Evolutionary conservation across 2,329 filamentous ascomycete species (phyloP), one percentile per base, ranked within the genome.

Genomic region (Pseudocercospora cruenta): DNA sequence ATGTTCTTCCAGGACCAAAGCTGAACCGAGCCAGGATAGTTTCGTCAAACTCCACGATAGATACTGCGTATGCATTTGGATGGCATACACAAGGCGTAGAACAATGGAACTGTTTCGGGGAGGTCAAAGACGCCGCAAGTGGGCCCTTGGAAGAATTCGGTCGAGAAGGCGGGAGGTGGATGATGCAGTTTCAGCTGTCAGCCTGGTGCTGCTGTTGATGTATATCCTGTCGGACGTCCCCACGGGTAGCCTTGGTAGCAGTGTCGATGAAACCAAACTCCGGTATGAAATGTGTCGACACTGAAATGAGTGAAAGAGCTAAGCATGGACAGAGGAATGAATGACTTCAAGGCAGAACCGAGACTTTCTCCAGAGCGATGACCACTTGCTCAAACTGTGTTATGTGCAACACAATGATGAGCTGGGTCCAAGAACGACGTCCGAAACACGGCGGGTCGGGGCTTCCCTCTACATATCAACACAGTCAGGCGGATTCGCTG

Each of bases 371-470:
- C 39, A 66, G 54, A 58, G 39, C 39, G 39, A 43, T n/a, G 39
- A 43, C 19, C 57, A 58, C n/a, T 63, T 60, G 65, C 54, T 58
- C 33, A 60, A 49, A 51, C 36, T 39, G 61, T 33, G 63, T 65
- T 60, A 24, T 51, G 45, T 21, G 64, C 57, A 60, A 67, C 58
- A 55, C 60, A 58, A 66, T 58, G 57, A 65, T 64, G 67, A 70
- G 58, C 57, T 45, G 55, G 67, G 63, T 51, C 53, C 53, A 66
- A 58, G 51, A 63, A 63, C 58, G 62, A 67, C 63, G 54, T 71
- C 69, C 70, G 70, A 73, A 68, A 74, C 67, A 69, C 59, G 58
- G 64, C 70, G 67, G 69, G 65, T 70, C 67, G 67, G 71, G 65
- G 54, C 66, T 63, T 60, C 39, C 66, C 64, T 71, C 63, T 69